phyloP scores from a whole-genome alignment of 2,329 filamentous ascomycete species.

The Colletotrichum navitas region DNA sequence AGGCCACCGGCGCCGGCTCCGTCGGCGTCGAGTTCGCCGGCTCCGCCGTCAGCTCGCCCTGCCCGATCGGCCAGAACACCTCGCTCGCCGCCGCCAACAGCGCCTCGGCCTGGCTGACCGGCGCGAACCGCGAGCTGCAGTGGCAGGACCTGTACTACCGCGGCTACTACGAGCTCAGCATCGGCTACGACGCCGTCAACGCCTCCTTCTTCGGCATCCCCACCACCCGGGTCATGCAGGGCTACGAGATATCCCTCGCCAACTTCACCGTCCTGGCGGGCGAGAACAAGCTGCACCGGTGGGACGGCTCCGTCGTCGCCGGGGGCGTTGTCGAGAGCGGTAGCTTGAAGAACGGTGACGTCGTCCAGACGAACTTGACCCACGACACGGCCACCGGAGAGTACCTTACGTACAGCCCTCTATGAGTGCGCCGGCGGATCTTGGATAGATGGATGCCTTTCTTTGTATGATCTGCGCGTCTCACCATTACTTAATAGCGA shows the following conservation, averaged over 20 bases:
- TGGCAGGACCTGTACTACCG: constrained; percentile 82
- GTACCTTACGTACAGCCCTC: constrained; percentile 27
- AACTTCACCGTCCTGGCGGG: constrained; percentile 77
- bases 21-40: constrained; percentile 76
- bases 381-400: constrained; percentile 45
- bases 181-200: constrained; percentile 68
- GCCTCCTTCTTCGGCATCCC: constrained; percentile 71
- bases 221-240: constrained; percentile 69
- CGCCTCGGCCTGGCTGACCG: constrained; percentile 19
- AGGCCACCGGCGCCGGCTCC: constrained; percentile 64
- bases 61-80: constrained; percentile 22
- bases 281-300: constrained; percentile 67
- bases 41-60: constrained; percentile 64
- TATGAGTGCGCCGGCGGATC: background rate
- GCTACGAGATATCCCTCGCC: constrained; percentile 74
- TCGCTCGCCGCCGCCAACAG: constrained; percentile 10
- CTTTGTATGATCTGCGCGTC: background rate
- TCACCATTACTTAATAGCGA: background rate
- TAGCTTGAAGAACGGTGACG: constrained; percentile 62
- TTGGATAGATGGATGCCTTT: no score
- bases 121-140: constrained; percentile 72
- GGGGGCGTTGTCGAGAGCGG: constrained; percentile 65
- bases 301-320: constrained; percentile 48
- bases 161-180: constrained; percentile 76
- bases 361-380: constrained; percentile 64